These are phyloP conservation scores for Bondarzewia mesenterica DNA, from an alignment of 1,284 basidiomycete species.

Conservation along the genomic window DNA sequence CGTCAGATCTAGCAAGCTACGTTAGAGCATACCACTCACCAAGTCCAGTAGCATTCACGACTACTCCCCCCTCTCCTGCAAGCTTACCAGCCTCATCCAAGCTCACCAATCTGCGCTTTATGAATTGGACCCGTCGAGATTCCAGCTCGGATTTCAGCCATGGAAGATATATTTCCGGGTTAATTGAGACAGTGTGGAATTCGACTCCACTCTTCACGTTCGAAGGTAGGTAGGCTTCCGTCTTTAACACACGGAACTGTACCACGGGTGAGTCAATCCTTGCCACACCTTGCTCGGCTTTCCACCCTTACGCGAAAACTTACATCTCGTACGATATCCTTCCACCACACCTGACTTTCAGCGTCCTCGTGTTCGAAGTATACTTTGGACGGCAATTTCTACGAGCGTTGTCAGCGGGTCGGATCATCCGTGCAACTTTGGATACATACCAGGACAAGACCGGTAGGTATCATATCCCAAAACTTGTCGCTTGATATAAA, in stretches of 20 bases:
- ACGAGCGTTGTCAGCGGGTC: neutral
- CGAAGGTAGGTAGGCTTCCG: conserved; percentile 24
- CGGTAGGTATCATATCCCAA: conserved; percentile 39
- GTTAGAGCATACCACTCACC: conserved; percentile 24
- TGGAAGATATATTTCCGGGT: conserved; percentile 38
- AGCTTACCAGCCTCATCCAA: conserved; percentile 33
- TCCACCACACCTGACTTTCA: conserved; percentile 38
- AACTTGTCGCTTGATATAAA: conserved; percentile 29
- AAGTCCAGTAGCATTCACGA: conserved; percentile 42
- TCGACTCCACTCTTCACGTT: conserved; percentile 28
- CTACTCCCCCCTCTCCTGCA: conserved; percentile 26
- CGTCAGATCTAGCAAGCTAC: neutral
- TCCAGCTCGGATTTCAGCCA: conserved; percentile 37
- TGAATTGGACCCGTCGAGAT: conserved; percentile 23
- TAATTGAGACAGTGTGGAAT: conserved; percentile 40
- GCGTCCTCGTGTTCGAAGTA: conserved; percentile 25
- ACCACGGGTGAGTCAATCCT: neutral
- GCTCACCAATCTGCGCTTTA: conserved; percentile 22
- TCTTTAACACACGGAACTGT: conserved; percentile 32
- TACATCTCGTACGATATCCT: conserved; percentile 41
- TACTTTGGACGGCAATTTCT: conserved; percentile 37
- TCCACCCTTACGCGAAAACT: too few relatives aligned
- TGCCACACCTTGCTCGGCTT: too few relatives aligned
- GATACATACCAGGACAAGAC: conserved; percentile 34
- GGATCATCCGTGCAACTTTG: neutral